phyloP scores from a whole-genome alignment of 345 rosid genomes.

The Pistacia atlantica region DNA sequence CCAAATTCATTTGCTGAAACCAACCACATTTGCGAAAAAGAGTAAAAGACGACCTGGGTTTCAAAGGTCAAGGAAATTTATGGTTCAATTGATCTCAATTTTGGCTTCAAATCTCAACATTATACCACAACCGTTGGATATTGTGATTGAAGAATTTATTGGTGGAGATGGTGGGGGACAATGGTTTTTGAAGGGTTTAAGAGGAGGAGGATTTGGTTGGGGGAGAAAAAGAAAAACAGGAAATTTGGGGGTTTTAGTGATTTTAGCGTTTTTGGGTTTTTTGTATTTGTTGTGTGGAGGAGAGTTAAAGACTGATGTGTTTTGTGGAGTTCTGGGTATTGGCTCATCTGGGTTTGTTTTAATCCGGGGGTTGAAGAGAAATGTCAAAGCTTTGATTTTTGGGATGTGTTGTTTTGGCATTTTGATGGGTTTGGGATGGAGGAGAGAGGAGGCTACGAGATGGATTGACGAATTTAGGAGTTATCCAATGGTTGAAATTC shows the following conservation, averaged over 20 bases:
- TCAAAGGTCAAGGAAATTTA: constrained; percentile 19
- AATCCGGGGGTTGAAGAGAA: constrained; percentile 21
- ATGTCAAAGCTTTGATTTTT: constrained; percentile 36
- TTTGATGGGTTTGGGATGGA: constrained; percentile 33
- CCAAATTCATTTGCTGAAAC: constrained; percentile 30
- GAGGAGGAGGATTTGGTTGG: constrained; percentile 38
- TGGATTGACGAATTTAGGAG: constrained; percentile 29
- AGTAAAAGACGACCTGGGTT: constrained; percentile 37
- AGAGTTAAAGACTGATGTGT: constrained; percentile 29
- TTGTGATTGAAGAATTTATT: constrained; percentile 29
- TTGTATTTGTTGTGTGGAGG: constrained; percentile 31
- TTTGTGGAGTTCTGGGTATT: constrained; percentile 33
- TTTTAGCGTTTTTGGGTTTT: constrained; percentile 27
- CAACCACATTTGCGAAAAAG: constrained; percentile 39
- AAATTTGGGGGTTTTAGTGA: constrained; percentile 23
- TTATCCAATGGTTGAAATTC: constrained; percentile 26
- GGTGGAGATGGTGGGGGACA: constrained; percentile 38
- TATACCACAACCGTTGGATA: constrained; percentile 48
- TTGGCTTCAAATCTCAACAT: constrained; percentile 43
- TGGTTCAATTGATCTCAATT: constrained; percentile 37
- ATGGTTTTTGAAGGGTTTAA: constrained; percentile 37
- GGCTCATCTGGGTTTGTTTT: constrained; percentile 25
- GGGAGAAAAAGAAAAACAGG: constrained; percentile 35
- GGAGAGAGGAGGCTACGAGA: constrained; percentile 28
- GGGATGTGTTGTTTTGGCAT: constrained; percentile 38